A percentile compares a stretch with the other conserved stretches of the same genome.
Conservation (phyloP, 345 rosid species). For the Camelina neglecta region DNA sequence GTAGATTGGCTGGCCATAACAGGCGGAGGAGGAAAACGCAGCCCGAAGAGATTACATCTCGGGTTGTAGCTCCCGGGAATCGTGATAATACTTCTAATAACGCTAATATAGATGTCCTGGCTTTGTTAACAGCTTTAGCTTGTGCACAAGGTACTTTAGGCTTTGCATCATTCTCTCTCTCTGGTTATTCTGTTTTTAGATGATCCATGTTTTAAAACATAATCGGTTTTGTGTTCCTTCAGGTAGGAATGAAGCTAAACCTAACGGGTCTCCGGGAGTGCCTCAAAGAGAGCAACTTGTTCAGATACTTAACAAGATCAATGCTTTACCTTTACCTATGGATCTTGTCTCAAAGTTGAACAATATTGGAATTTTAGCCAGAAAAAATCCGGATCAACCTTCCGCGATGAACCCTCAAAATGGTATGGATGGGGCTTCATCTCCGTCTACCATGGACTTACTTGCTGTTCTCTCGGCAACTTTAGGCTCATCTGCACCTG, state of each 20-base stretch:
- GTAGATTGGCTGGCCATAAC: conserved; percentile 86
- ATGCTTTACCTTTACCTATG: conserved; percentile 69
- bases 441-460: conserved; percentile 71
- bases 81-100: conserved; percentile 42
- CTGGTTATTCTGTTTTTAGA: not conserved
- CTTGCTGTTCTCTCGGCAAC: conserved; percentile 77
- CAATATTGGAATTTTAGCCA: conserved; percentile 49
- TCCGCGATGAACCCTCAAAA: conserved; percentile 43
- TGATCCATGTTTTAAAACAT: conserved; percentile 23
- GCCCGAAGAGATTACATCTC: conserved; percentile 65
- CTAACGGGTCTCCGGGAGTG: conserved; percentile 44
- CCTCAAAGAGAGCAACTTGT: conserved; percentile 71
- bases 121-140: conserved; percentile 67
- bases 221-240: conserved; percentile 12
- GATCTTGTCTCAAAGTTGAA: conserved; percentile 71
- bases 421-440: conserved; percentile 49
- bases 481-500: conserved; percentile 61
- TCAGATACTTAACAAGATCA: conserved; percentile 79
- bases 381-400: conserved; percentile 51
- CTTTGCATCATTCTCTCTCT: conserved; percentile 3
- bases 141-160: conserved; percentile 61
- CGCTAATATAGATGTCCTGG: conserved; percentile 61
- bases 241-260: conserved; percentile 64
- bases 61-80: conserved; percentile 51
- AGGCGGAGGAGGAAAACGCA: conserved; percentile 81